phyloP scores from a whole-genome alignment of 1,284 basidiomycete species.

The Trichosporon faecale region DNA sequence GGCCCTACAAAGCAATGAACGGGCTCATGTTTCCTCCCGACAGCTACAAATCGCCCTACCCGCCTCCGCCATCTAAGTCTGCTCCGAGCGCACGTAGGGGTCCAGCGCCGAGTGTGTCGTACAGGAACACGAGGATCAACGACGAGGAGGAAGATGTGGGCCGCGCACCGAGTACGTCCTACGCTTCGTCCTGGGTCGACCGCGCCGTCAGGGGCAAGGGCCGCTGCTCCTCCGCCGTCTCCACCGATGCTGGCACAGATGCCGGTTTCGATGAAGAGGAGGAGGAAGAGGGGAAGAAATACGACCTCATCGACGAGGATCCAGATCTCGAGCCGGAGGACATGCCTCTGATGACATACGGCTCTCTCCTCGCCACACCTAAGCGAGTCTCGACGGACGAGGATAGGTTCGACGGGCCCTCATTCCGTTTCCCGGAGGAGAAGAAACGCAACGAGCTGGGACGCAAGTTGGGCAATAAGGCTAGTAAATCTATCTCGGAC shows the following conservation, averaged over 20 bases:
- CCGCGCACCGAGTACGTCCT: constrained; percentile 55
- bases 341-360: constrained; percentile 90
- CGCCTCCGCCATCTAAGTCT: constrained; percentile 13
- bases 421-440: constrained; percentile 68
- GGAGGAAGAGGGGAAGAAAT: background rate
- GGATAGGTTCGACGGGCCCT: constrained; percentile 55
- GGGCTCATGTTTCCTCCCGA: constrained; percentile 89
- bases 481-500: constrained; percentile 49
- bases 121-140: constrained; percentile 72
- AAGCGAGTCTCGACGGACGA: constrained; percentile 64
- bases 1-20: constrained; percentile 76
- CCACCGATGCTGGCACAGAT: background rate
- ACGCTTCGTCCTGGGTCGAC: constrained; percentile 78
- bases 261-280: background rate
- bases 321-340: constrained; percentile 64
- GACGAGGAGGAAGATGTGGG: constrained; percentile 57
- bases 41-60: constrained; percentile 76
- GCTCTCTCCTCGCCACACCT: constrained; percentile 76
- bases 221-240: background rate
- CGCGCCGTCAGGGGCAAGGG: background rate
- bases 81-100: background rate
- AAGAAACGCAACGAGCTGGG: constrained; percentile 72
- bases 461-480: constrained; percentile 66
- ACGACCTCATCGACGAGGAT: constrained; percentile 13
- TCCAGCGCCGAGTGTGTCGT: constrained; percentile 66